These are phyloP conservation scores for Leccinum boreale DNA, from an alignment of 768 basidiomycete species.

Conservation along the genomic window DNA sequence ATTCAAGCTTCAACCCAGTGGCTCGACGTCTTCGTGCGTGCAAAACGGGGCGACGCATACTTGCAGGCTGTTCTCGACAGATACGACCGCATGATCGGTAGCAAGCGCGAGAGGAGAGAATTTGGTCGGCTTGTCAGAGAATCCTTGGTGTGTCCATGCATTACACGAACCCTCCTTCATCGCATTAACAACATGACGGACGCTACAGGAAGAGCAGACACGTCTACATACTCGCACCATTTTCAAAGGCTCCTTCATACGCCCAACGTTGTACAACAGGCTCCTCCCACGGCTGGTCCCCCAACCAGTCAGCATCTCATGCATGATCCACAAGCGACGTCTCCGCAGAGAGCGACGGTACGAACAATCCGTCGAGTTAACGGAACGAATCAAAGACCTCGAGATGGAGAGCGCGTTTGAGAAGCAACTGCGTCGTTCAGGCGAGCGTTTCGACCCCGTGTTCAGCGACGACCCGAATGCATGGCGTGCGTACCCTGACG, in stretches of 20 bases:
- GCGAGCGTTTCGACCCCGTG: constrained; percentile 26
- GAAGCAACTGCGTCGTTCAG: constrained; percentile 14
- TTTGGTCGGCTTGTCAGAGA: constrained; percentile 46
- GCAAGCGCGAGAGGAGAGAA: constrained; percentile 45
- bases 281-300: constrained; percentile 80
- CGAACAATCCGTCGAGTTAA: constrained; percentile 31
- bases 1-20: constrained; percentile 34
- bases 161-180: background rate
- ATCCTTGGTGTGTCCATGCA: constrained; percentile 42
- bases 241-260: constrained; percentile 69
- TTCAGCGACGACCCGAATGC: constrained; percentile 16
- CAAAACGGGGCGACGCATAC: constrained; percentile 50
- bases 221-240: constrained; percentile 58
- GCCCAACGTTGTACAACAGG: constrained; percentile 56
- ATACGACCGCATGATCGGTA: constrained; percentile 56
- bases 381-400: constrained; percentile 34
- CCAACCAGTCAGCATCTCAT: constrained; percentile 68
- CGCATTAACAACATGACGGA: background rate
- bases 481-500: constrained; percentile 19
- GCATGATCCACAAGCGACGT: constrained; percentile 60
- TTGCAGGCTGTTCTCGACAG: constrained; percentile 46
- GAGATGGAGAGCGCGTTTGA: constrained; percentile 40
- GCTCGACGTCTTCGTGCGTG: constrained; percentile 54
- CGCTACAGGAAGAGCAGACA: constrained; percentile 51
- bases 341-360: constrained; percentile 44